phyloP scores from a whole-genome alignment of 2,329 filamentous ascomycete genomes.

The Stagonosporopsis tanaceti region DNA sequence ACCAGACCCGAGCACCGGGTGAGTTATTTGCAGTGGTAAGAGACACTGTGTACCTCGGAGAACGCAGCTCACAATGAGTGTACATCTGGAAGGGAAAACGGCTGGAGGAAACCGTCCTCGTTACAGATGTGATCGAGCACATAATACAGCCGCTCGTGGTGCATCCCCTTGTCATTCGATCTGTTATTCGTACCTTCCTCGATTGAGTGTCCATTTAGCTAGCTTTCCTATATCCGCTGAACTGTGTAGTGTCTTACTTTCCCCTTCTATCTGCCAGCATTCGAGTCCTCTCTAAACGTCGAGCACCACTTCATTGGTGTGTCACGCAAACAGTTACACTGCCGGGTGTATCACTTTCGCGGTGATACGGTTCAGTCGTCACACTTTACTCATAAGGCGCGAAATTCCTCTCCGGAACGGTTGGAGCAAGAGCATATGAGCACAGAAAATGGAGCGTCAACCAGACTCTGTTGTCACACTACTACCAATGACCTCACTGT shows the following conservation, averaged over 20 bases:
- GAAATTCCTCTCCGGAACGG: not conserved
- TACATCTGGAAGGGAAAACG: too few relatives aligned
- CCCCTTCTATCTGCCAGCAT: too few relatives aligned
- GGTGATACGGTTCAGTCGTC: not conserved
- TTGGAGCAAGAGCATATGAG: not conserved
- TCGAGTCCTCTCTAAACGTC: not conserved
- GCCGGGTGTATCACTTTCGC: not conserved
- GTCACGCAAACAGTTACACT: not conserved
- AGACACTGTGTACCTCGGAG: not conserved
- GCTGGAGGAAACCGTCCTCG: not conserved
- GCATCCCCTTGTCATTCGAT: not conserved
- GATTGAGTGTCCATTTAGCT: not conserved
- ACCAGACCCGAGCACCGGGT: not conserved
- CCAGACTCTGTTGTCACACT: too few relatives aligned
- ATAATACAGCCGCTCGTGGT: not conserved
- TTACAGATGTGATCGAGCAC: not conserved
- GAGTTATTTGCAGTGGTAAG: not conserved
- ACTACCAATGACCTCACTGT: not conserved
- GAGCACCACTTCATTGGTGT: not conserved
- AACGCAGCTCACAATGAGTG: not conserved
- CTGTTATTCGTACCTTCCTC: not conserved
- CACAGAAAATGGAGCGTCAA: not conserved
- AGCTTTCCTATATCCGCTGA: not conserved
- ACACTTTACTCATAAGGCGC: not conserved
- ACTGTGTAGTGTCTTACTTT: not conserved